Conservation (phyloP, 129 eudicot species). For the Flaveria robusta region DNA sequence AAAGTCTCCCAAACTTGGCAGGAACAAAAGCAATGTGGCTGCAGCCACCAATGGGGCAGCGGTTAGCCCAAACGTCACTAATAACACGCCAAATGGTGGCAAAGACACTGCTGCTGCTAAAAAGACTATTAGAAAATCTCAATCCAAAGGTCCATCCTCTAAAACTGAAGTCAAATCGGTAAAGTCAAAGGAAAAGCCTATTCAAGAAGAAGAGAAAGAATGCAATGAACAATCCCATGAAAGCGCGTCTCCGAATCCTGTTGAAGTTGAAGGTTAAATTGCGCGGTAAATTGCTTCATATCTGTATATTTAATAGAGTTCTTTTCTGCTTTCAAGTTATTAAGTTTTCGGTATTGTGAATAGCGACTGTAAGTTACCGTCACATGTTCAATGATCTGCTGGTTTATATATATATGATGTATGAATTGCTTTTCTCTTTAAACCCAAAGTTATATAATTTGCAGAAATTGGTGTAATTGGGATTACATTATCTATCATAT, state of each 20-base stretch:
- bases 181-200: constrained; percentile 42
- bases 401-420: constrained; percentile 25
- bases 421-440: constrained; percentile 15
- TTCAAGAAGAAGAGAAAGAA: constrained; percentile 37
- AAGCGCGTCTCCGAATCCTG: constrained; percentile 25
- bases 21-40: constrained; percentile 52
- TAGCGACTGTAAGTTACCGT: constrained; percentile 31
- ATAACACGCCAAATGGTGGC: constrained; percentile 22
- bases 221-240: constrained; percentile 30
- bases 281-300: constrained; percentile 26
- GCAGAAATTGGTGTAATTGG: constrained; percentile 29
- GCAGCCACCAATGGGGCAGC: constrained; percentile 38
- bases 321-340: constrained; percentile 20
- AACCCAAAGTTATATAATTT: constrained; percentile 24
- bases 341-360: constrained; percentile 38
- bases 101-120: constrained; percentile 37
- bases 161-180: constrained; percentile 52
- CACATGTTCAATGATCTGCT: neutral
- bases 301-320: constrained; percentile 37
- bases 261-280: constrained; percentile 29
- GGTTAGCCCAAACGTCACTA: constrained; percentile 42
- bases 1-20: constrained; percentile 90
- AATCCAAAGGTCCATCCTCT: constrained; percentile 38
- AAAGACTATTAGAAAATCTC: constrained; percentile 55
- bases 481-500: constrained; percentile 22